Percentiles rank a stretch among this genome's conserved stretches.
These are phyloP conservation scores for Zymoseptoria ardabiliae DNA, from an alignment of 2,329 filamentous ascomycete species.

Conservation along the genomic window DNA sequence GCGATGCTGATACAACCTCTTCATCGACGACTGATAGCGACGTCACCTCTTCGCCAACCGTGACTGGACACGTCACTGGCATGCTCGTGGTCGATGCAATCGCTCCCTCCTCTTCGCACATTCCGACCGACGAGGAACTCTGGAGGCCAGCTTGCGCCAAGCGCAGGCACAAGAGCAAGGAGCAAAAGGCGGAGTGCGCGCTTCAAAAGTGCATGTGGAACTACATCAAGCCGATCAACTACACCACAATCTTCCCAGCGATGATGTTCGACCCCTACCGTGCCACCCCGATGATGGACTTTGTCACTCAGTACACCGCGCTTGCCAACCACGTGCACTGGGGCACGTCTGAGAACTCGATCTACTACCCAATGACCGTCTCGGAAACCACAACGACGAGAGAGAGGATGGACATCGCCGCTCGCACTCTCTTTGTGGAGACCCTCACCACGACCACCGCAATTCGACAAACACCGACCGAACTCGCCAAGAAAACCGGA, in stretches of 20 bases:
- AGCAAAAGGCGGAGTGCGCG: constrained; percentile 4
- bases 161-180: constrained; percentile 1
- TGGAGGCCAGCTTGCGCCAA: neutral
- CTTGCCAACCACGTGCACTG: constrained; percentile 4
- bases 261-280: constrained; percentile 2
- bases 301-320: constrained; percentile 6
- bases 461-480: neutral
- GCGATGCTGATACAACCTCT: no score
- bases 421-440: neutral
- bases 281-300: constrained; percentile 1
- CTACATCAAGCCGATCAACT: constrained; percentile 7
- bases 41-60: neutral
- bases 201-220: constrained; percentile 10
- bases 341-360: neutral
- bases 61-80: neutral
- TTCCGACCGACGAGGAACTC: neutral
- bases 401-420: neutral
- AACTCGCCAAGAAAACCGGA: neutral
- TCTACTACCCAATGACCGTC: constrained; percentile 1
- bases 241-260: constrained; percentile 9
- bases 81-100: neutral
- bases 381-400: neutral
- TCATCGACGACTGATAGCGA: neutral
- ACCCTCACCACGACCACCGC: neutral
- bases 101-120: neutral